Percentiles rank a stretch among this genome's conserved stretches.
Evolutionary conservation across 257 asterid genomes (phyloP).

Genomic region (Gentiana dahurica): DNA sequence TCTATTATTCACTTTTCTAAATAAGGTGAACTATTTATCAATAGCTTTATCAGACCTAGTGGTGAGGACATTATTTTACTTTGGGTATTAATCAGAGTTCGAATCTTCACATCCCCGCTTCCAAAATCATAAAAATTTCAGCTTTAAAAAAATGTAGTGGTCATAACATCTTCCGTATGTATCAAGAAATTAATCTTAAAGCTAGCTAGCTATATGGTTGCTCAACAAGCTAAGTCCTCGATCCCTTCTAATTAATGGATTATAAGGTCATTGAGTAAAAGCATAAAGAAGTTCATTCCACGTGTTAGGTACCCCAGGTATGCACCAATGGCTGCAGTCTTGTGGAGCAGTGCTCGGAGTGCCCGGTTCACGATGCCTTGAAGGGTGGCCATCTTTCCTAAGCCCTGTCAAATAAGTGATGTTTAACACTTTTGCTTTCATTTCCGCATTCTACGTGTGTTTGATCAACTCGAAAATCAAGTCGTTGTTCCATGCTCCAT

Average conservation of each 20-base stretch:
- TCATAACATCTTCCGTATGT: too few species aligned
- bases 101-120: too few species aligned
- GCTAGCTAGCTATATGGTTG: too few species aligned
- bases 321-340: slow-evolving; percentile 93
- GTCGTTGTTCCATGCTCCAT: slow-evolving; percentile 24
- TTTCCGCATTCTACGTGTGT: slow-evolving; percentile 22
- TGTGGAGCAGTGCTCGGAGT: slow-evolving; percentile 50
- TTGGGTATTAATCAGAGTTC: too few species aligned
- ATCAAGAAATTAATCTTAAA: too few species aligned
- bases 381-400: slow-evolving; percentile 75
- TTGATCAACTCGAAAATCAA: slow-evolving; percentile 20
- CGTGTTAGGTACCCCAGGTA: slow-evolving; percentile 81
- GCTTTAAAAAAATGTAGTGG: too few species aligned
- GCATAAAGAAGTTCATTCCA: slow-evolving; percentile 69
- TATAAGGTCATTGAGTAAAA: slow-evolving; percentile 28
- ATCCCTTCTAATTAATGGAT: not conserved
- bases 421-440: slow-evolving; percentile 29
- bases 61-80: too few species aligned
- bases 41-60: too few species aligned
- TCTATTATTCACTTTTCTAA: too few species aligned
- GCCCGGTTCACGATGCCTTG: slow-evolving; percentile 59
- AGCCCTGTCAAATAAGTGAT: slow-evolving; percentile 53
- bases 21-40: too few species aligned
- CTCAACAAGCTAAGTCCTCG: too few species aligned
- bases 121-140: too few species aligned